Evolutionary conservation across 2,329 filamentous ascomycete genomes (phyloP).

Genomic region (Sclerotinia glacialis): DNA sequence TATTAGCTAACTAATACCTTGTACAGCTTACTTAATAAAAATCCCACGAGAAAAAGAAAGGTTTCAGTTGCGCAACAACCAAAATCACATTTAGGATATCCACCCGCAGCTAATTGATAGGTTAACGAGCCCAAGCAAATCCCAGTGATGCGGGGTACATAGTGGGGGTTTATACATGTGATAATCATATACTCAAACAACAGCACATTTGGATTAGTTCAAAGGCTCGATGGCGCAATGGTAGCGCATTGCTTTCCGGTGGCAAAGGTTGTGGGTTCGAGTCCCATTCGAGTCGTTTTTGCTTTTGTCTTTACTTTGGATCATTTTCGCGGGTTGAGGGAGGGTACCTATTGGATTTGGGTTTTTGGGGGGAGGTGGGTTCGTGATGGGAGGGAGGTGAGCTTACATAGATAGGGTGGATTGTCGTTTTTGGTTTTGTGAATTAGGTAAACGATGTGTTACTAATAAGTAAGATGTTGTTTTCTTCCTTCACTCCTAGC

Average conservation of each 20-base stretch:
- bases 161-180: neutral
- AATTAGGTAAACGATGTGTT: too few relatives aligned
- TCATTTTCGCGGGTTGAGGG: neutral
- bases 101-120: too few relatives aligned
- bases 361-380: neutral
- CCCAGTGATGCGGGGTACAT: neutral
- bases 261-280: slow-evolving; percentile 37
- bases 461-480: too few relatives aligned
- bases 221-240: slow-evolving; percentile 30
- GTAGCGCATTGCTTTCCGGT: slow-evolving; percentile 36
- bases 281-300: slow-evolving; percentile 29
- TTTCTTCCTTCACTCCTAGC: too few relatives aligned
- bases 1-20: too few relatives aligned
- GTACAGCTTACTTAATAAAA: too few relatives aligned
- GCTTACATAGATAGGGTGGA: too few relatives aligned
- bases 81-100: too few relatives aligned
- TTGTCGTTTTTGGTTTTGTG: too few relatives aligned
- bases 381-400: neutral
- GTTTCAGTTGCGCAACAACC: neutral
- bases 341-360: too few relatives aligned
- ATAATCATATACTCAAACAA: neutral
- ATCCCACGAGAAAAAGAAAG: neutral
- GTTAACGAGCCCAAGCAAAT: too few relatives aligned
- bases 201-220: rapidly evolving
- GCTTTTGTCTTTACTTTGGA: neutral